phyloP scores from a whole-genome alignment of 2,329 filamentous ascomycete species.

The Pyrenophora graminea region DNA sequence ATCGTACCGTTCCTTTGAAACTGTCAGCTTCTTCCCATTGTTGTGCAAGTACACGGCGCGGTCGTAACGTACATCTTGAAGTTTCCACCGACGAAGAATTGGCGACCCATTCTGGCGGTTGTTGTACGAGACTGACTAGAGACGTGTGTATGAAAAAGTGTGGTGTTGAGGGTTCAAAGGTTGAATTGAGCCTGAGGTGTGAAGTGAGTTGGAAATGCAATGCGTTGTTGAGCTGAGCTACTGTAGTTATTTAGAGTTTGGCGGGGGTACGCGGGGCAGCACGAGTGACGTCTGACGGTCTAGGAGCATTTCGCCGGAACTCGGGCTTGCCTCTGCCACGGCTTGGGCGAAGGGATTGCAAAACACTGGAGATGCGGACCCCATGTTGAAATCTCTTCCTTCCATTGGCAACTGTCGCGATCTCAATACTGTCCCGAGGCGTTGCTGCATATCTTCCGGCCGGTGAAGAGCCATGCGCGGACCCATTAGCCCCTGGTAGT shows the following conservation, averaged over 20 bases:
- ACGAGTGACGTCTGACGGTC: conserved; percentile 18
- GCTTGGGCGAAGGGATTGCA: conserved; percentile 18
- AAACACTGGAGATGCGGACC: conserved; percentile 33
- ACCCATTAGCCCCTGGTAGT: no score
- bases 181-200: conserved; percentile 15
- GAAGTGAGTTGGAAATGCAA: conserved; percentile 19
- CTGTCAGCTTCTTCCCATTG: conserved; percentile 21
- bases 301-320: conserved; percentile 32
- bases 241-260: conserved; percentile 23
- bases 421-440: neutral
- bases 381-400: conserved; percentile 14
- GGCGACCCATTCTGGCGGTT: conserved; percentile 80
- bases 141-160: conserved; percentile 11
- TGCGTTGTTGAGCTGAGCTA: conserved; percentile 41
- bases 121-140: conserved; percentile 9
- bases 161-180: neutral
- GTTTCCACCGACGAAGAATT: conserved; percentile 98
- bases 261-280: conserved; percentile 31
- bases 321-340: conserved; percentile 30
- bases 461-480: neutral
- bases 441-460: no score
- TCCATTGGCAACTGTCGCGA: conserved; percentile 7
- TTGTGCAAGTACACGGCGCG: conserved; percentile 23
- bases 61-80: conserved; percentile 83
- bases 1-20: conserved; percentile 83